Evolutionary conservation across 148 eudicot species (phyloP), one percentile per base, ranked within the genome.

Genomic region (Spergularia marina): DNA sequence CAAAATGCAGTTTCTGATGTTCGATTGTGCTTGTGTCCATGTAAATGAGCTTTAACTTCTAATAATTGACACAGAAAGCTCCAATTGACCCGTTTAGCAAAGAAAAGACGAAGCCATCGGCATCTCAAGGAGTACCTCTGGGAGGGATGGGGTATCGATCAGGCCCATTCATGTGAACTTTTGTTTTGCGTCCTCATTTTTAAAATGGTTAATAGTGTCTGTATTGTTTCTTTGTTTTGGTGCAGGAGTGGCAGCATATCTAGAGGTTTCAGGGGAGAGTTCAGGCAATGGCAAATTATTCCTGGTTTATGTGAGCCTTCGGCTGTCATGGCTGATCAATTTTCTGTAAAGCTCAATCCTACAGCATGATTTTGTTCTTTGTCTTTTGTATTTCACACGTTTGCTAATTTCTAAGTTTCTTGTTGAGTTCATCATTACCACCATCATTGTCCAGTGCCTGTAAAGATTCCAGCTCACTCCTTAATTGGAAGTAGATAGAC

Each of bases 241-340:
- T 65, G 65, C 87, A 95, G 99, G 78, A 95, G 99, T 83, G 99
- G 99, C 65, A 95, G 97, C 87, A 95, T 95, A 82, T 87, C 99
- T 44, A 87, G 99, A 88, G 99, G 99, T 77, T 95, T 90, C 81
- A 88, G 99, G 83, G 99, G 99, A 64, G 99, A 95, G 84, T 95
- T 95, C 79, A 84, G 86, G 84, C 96, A 88, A 69, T 95, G 92
- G 85, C 99, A 95, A 85, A 92, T 95, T 65, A 77, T 91, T 86
- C 99, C 99, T 79, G 91, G 94, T 80, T 71, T 83, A 84, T 95
- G 99, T 78, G 97, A 95, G 81, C 81, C 97, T 75, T 89, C 96
- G 62, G 97, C 99, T 77, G 80, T 91, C 84, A 92, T 95, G 99
- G 91, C 99, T 83, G 87, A 95, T 86, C 99, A 95, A 75, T 95